Percentiles rank a stretch among this genome's conserved stretches.
These are phyloP conservation scores for Mycosphaerelloides madeirae DNA, from an alignment of 2,329 filamentous ascomycete genomes.

Conservation along the genomic window DNA sequence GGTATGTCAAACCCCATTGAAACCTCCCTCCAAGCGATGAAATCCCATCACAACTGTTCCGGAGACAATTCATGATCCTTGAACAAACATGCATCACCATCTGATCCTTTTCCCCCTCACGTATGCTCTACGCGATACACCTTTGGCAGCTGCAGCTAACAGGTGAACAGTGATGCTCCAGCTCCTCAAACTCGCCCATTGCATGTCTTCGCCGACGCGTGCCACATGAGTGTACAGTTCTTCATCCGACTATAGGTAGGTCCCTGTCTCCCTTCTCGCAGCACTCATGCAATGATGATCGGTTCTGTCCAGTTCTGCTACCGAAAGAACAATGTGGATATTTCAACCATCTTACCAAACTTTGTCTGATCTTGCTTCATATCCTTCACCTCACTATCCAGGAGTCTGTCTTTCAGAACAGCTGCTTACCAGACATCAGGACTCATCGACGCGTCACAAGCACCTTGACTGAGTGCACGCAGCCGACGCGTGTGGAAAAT, in stretches of 20 bases:
- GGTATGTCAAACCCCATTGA: slow-evolving; percentile 11
- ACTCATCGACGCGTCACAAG: too few species aligned
- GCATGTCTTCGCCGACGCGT: too few species aligned
- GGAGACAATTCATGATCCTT: slow-evolving; percentile 34
- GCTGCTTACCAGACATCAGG: too few species aligned
- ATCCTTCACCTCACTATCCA: background rate
- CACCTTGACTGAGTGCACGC: too few species aligned
- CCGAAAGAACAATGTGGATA: slow-evolving; percentile 36
- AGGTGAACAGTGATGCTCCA: too few species aligned
- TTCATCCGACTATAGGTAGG: too few species aligned
- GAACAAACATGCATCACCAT: slow-evolving; percentile 42
- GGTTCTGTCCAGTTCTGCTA: slow-evolving; percentile 41
- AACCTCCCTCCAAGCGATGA: slow-evolving; percentile 23
- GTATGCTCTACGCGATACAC: too few species aligned
- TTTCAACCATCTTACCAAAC: slow-evolving; percentile 36
- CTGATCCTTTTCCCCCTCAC: slow-evolving; percentile 24
- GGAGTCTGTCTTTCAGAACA: too few species aligned
- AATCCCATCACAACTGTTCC: slow-evolving; percentile 33
- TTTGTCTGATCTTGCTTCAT: slow-evolving; percentile 31
- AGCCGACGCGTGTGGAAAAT: too few species aligned
- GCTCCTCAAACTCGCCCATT: too few species aligned
- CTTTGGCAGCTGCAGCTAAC: too few species aligned
- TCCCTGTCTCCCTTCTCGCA: slow-evolving; percentile 1
- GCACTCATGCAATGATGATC: slow-evolving; percentile 33
- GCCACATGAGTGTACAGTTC: too few species aligned